Conservation (phyloP, 2,329 filamentous ascomycete genomes). For the Coniochaeta sp. region DNA sequence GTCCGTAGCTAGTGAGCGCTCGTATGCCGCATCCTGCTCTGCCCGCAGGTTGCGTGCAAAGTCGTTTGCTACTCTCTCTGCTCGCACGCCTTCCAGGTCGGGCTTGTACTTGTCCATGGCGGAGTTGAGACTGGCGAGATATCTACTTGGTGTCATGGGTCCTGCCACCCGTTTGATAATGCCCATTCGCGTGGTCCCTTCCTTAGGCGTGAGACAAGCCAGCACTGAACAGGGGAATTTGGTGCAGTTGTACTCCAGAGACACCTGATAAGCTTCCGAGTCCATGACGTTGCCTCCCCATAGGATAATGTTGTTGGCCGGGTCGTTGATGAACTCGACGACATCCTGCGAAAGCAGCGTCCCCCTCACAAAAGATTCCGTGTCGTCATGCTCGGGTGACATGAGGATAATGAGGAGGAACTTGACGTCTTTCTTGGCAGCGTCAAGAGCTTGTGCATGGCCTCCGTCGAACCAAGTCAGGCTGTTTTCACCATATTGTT, state of each 20-base stretch:
- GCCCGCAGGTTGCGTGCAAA: conserved; percentile 73
- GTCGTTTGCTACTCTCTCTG: conserved; percentile 71
- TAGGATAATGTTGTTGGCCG: conserved; percentile 70
- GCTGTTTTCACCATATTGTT: conserved; percentile 70
- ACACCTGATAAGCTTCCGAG: conserved; percentile 88
- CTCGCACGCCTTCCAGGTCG: conserved; percentile 66
- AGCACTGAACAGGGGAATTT: conserved; percentile 88
- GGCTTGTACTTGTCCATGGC: conserved; percentile 70
- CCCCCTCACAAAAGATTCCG: conserved; percentile 68
- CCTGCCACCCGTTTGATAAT: conserved; percentile 75
- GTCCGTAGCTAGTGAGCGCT: conserved; percentile 82
- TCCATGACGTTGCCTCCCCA: conserved; percentile 94
- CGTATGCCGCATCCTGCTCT: conserved; percentile 89
- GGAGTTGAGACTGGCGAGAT: conserved; percentile 65
- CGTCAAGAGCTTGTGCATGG: conserved; percentile 84
- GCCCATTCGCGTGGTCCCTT: conserved; percentile 82
- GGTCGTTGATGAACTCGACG: conserved; percentile 63
- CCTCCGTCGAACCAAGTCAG: conserved; percentile 81
- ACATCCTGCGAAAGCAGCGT: conserved; percentile 75
- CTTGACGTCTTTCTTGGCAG: conserved; percentile 84
- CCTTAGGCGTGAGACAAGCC: conserved; percentile 78
- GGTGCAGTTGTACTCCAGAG: conserved; percentile 77
- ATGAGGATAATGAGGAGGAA: conserved; percentile 84
- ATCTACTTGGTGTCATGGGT: conserved; percentile 59
- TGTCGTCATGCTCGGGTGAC: conserved; percentile 93